Base-by-base conservation (phyloP, 169 alveolate species). In the Babesia divergens region DNA sequence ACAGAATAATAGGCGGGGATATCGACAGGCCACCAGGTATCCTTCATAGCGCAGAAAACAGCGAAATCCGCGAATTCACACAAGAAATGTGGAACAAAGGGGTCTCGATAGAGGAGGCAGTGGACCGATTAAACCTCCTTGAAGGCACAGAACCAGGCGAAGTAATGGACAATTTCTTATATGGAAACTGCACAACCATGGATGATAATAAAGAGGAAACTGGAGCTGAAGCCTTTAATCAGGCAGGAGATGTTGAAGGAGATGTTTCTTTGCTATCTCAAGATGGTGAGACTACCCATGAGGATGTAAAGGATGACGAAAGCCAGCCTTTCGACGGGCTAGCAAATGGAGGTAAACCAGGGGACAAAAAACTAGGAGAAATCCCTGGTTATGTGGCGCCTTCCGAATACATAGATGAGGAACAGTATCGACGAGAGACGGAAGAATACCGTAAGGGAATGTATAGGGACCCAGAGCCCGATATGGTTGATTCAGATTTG, bases 21-120 rank as follows among this genome's bases (percentile, higher is more conserved):
- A n/a, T 77, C 37, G 81, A 77, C 35, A 44, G 47, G 2, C 76
- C 81, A 3, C 86, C 86, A 7, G 69, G 71, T 1, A 43, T 77
- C 11, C 64, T 77, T 2, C 70, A 65, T 31, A 46, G 26, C 38
- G 40, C 71, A 5, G 80, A 77, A 18, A 66, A 71, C 20, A 66
- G 52, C 31, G 86, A 77, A 53, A 49, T 65, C 24, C 70, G 65
- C 40, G 44, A 42, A 0, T 68, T 77, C 64, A 60, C 76, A 9
- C 32, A 56, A 11, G 54, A 66, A 5, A 53, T 66, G 56, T 77
- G 84, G 86, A 54, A 77, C 13, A 38, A 51, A 47, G 43, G 34
- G 11, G 56, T 77, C 20, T 43, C 74, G 1, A 32, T 77, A 42
- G 7, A 18, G 8, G 82, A 77, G n/a, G 70, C 82, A 24, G 51